Base-by-base conservation (phyloP, 2,329 filamentous ascomycete species). In the Byssothecium circinans region DNA sequence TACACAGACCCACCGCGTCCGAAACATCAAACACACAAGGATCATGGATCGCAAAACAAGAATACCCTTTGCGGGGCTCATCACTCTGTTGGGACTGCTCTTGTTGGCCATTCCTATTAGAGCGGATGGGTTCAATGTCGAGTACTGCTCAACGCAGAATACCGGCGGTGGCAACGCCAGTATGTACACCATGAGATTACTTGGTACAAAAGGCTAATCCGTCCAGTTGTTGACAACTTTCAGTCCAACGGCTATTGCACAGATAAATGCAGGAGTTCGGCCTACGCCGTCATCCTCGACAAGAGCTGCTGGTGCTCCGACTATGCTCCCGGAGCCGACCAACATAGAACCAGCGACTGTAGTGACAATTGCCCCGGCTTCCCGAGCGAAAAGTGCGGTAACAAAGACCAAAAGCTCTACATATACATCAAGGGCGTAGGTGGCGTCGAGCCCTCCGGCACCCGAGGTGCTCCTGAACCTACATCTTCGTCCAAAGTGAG, bases 281-380 rank as follows among this genome's bases (percentile, higher is more conserved):
- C 87, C 32, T 88, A 85, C 52, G 87, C 86, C 54, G 75, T 92
- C 39, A 74, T 91, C 1, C 80, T 89, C 58, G 77, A 71, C 14
- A 74, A 81, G 25, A 69, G 77, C 42, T 92, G 88, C 65, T 92
- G 87, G 87, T 92, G 88, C 67, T 85, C 86, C 30, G 80, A 90
- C 65, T 84, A 84, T 60, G 77, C 78, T 2, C 88, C 88, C 8
- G 39, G 25, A 15, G 65, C 64, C 17, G 58, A 69, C 5, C 69
- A 73, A 49, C 43, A 58, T n/a, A 57, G 66, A 47, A 57, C 66
- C 18, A 55, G 58, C 53, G 74, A 74, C 41, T 92, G 88, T 70
- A 70, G 78, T 54, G 67, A 67, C 0, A 41, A 70, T 14, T 92
- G 88, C 58, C 86, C 87, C 8, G 88, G 87, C n/a, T 92, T 80